phyloP scores from a whole-genome alignment of 305 asterid species.

The Salvia sclarea region DNA sequence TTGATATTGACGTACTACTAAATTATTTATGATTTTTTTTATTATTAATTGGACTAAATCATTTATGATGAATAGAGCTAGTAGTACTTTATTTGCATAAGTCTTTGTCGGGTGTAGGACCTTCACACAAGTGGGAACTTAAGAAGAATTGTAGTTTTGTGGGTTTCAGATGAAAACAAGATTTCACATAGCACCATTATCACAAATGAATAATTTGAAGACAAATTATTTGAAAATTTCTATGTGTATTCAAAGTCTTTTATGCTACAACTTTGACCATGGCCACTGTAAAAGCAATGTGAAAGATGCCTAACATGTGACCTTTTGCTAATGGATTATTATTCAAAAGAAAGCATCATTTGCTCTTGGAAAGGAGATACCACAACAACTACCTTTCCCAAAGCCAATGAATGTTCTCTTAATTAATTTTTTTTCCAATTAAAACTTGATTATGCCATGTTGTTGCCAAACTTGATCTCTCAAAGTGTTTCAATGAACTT shows the following conservation, averaged over 20 bases:
- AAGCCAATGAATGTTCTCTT: not conserved
- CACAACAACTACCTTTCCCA: not conserved
- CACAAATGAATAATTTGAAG: too few species aligned
- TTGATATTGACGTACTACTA: too few species aligned
- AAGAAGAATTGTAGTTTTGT: not conserved
- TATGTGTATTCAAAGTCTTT: too few species aligned
- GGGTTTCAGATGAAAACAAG: too few species aligned
- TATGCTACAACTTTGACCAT: not conserved
- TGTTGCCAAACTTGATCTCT: not conserved
- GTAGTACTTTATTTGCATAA: not conserved
- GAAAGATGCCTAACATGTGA: constrained; percentile 14
- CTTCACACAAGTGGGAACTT: too few species aligned
- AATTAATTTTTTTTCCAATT: not conserved
- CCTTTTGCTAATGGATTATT: not conserved
- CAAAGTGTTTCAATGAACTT: not conserved
- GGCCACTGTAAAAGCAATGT: not conserved
- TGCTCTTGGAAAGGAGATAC: constrained; percentile 17
- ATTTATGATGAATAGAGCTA: not conserved
- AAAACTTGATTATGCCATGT: not conserved
- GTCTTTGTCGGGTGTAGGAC: too few species aligned
- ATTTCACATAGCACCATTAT: too few species aligned
- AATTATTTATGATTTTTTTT: too few species aligned
- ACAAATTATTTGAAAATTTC: too few species aligned
- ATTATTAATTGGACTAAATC: not conserved
- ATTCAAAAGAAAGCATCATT: constrained; percentile 10